Base-by-base conservation (phyloP, 2,329 filamentous ascomycete species). In the Colletotrichum spinosum region DNA sequence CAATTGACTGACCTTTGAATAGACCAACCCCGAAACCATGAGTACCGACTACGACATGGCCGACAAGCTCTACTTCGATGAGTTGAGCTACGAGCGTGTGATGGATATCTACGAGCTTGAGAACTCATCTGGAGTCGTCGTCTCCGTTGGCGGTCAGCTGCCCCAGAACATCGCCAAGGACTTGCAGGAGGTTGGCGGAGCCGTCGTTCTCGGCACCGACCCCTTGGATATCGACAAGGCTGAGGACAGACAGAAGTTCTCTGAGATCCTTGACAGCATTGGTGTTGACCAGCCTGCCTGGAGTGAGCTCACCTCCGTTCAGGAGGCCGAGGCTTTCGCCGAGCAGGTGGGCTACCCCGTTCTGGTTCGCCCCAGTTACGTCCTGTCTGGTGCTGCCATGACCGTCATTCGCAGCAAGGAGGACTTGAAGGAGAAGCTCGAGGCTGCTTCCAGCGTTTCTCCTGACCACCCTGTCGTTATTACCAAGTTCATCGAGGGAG, bases 31-130 rank as follows among this genome's bases (percentile, higher is more conserved):
- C 0, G 93, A 97, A 73, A 97, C 94, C 0, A 88, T 88, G 65
- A 83, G 76, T 59, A 97, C 95, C 0, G 96, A 98, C 78, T 95
- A 91, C 76, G 96, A 99, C 72, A 88, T 88, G 9, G 93, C 94
- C 8, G 95, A 98, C 73, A 93, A 90, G 73, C 87, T 99, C 6
- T 99, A 98, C 81, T 99, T 99, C 70, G 96, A 98, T 72, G 96
- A 99, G 80, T 81, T 98, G 59, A 96, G 91, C 79, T 98, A 97
- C 77, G 96, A 98, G 82, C 91, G 95, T 75, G 95, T 98, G 9
- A 97, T 98, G 93, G 96, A 99, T 78, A 98, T 98, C 70, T 97
- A 97, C 77, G 96, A 98, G 79, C 87, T 98, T 13, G 96, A 98
- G 80, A 83, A 84, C 64, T 90, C 94, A 7, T 88, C 85, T 58